Evolutionary conservation across 163 green algal genomes (phyloP).

Genomic region (Trebouxiophyceae sp.): DNA sequence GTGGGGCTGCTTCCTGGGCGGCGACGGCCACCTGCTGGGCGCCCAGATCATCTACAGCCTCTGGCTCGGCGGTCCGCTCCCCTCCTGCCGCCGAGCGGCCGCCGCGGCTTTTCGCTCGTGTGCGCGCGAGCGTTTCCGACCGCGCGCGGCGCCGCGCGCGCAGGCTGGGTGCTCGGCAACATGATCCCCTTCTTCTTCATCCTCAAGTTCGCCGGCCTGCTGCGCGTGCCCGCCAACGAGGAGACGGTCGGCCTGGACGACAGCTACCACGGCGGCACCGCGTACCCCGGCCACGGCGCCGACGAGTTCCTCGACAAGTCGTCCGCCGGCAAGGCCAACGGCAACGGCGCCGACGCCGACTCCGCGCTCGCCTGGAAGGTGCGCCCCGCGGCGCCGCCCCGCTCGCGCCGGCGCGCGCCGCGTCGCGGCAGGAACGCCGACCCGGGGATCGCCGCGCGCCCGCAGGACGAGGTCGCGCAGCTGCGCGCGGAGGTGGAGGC

Average conservation of each 20-base stretch:
- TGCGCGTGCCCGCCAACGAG: constrained; percentile 65
- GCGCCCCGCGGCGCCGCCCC: too few species aligned
- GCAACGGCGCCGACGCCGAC: too few species aligned
- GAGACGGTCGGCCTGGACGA: constrained; percentile 74
- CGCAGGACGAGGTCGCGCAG: too few species aligned
- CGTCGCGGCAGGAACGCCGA: too few species aligned
- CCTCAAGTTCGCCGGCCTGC: constrained; percentile 50
- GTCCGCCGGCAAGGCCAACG: neutral
- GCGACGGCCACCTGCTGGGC: constrained; percentile 48
- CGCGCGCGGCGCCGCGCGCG: too few species aligned
- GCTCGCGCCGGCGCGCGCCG: too few species aligned
- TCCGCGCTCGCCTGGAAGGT: too few species aligned
- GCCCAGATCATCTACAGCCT: constrained; percentile 52
- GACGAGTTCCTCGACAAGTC: constrained; percentile 3
- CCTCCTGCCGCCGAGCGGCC: neutral
- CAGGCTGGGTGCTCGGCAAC: constrained; percentile 51
- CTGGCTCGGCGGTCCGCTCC: constrained; percentile 31
- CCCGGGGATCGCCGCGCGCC: too few species aligned
- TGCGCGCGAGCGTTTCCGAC: too few species aligned
- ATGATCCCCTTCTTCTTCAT: constrained; percentile 70
- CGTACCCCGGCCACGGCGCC: constrained; percentile 33
- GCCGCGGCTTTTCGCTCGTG: too few species aligned
- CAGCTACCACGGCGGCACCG: constrained; percentile 61
- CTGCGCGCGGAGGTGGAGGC: too few species aligned
- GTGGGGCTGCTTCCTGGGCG: constrained; percentile 67